A percentile compares a stretch with the other conserved stretches of the same genome.
phyloP scores from a whole-genome alignment of 306 rosid species.

The Lathyrus sativus region DNA sequence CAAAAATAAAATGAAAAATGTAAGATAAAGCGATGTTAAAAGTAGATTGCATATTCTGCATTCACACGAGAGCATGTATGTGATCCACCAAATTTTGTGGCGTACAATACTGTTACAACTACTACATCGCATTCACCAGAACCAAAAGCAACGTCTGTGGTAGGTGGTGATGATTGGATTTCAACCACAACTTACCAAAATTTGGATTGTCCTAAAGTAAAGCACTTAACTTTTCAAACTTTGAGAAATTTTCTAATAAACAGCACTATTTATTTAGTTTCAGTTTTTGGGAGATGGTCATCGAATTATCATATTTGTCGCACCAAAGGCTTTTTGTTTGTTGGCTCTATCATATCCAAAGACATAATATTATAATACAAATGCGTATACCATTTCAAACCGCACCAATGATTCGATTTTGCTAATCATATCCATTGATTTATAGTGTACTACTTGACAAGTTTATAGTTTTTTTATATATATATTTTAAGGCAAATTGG shows the following conservation, averaged over 20 bases:
- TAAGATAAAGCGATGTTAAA: too few species aligned
- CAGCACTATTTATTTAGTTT: background rate
- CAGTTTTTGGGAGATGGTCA: background rate
- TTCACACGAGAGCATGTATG: background rate
- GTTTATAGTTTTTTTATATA: slow-evolving; percentile 1
- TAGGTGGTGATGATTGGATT: slow-evolving; percentile 42
- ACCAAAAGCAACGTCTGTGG: slow-evolving; percentile 35
- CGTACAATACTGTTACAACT: slow-evolving; percentile 5
- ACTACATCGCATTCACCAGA: slow-evolving; percentile 30
- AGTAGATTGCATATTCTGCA: too few species aligned
- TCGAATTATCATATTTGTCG: background rate
- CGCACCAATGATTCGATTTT: background rate
- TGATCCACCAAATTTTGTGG: background rate
- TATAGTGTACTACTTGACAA: background rate
- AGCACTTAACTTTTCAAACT: slow-evolving; percentile 5
- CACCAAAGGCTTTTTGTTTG: background rate
- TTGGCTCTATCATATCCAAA: background rate
- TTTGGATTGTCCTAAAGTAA: background rate
- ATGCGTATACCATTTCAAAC: background rate
- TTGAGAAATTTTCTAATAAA: background rate
- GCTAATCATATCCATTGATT: background rate
- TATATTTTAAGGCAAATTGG: too few species aligned
- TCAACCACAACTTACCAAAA: slow-evolving; percentile 16
- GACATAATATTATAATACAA: background rate
- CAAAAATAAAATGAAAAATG: too few species aligned